Evolutionary conservation across 805 yeast species (phyloP).

Genomic region (Kodamaea lidongshanica): DNA sequence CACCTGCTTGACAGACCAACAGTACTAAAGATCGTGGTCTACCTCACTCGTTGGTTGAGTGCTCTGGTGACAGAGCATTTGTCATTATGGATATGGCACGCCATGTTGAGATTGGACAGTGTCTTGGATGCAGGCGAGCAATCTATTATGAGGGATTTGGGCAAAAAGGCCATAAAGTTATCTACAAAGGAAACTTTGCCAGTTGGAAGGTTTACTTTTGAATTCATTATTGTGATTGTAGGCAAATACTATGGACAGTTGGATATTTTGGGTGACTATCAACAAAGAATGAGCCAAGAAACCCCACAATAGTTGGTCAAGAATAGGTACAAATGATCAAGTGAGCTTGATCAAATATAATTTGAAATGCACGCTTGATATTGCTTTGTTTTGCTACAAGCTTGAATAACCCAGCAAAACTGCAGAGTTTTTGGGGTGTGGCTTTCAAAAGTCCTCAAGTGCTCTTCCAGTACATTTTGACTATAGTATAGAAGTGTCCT

Average conservation of each 20-base stretch:
- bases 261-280: too few relatives aligned
- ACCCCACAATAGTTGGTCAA: too few relatives aligned
- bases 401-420: too few relatives aligned
- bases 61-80: slow-evolving; percentile 19
- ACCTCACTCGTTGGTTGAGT: slow-evolving; percentile 35
- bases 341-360: too few relatives aligned
- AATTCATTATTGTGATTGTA: slow-evolving; percentile 27
- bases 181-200: slow-evolving; percentile 6
- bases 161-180: slow-evolving; percentile 31
- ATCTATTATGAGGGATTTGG: slow-evolving; percentile 32
- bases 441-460: too few relatives aligned
- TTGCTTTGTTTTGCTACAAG: too few relatives aligned
- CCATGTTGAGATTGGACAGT: slow-evolving; percentile 31
- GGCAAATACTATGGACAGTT: slow-evolving; percentile 32
- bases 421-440: too few relatives aligned
- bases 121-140: slow-evolving; percentile 28
- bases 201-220: slow-evolving; percentile 21
- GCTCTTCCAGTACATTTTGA: too few relatives aligned
- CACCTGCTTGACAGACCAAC: slow-evolving; percentile 24
- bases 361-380: too few relatives aligned
- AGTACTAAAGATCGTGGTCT: slow-evolving; percentile 28
- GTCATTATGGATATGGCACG: slow-evolving; percentile 32
- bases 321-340: too few relatives aligned
- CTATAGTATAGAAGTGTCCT: too few relatives aligned
- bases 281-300: background rate